Evolutionary conservation across 140 eudicot species (phyloP), one percentile per base, ranked within the genome.

Genomic region (Cichorium intybus): DNA sequence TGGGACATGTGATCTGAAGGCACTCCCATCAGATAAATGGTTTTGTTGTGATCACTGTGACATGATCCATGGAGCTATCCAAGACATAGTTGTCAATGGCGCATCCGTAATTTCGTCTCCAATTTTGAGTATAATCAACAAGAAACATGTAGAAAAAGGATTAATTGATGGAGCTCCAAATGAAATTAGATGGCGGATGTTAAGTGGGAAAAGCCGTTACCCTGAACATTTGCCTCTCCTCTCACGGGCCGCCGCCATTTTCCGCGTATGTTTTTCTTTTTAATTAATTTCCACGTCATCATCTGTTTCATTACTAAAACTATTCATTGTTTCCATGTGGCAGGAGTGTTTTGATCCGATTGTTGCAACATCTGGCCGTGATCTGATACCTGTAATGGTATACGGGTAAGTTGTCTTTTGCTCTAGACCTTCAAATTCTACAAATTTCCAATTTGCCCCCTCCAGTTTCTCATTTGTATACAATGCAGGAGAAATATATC

Each of bases 281-380:
- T 47, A 52, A 16, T n/a, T n/a, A n/a, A n/a, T n/a, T n/a, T n/a
- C n/a, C n/a, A n/a, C n/a, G n/a, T n/a, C n/a, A n/a, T n/a, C n/a
- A n/a, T n/a, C n/a, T n/a, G n/a, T n/a, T n/a, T n/a, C n/a, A n/a
- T n/a, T n/a, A n/a, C n/a, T n/a, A n/a, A n/a, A n/a, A n/a, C n/a
- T n/a, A n/a, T n/a, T n/a, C n/a, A n/a, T n/a, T n/a, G 24, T 48
- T 24, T 22, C 50, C 22, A 33, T 35, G 12, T 17, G 22, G 31
- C 92, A 93, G 99, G 99, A 93, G 58, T 84, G 95, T 71, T 93
- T 93, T 71, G 96, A 86, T 77, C 97, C 99, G 22, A 88, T 93
- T 65, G 86, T 89, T 49, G 93, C 99, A 43, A 77, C 60, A 63
- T 85, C 90, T 72, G 97, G 99, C 11, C 92, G 97, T 20, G 99